A percentile compares a stretch with the other conserved stretches of the same genome.
phyloP scores from a whole-genome alignment of 768 basidiomycete species.

The Russula sp. region DNA sequence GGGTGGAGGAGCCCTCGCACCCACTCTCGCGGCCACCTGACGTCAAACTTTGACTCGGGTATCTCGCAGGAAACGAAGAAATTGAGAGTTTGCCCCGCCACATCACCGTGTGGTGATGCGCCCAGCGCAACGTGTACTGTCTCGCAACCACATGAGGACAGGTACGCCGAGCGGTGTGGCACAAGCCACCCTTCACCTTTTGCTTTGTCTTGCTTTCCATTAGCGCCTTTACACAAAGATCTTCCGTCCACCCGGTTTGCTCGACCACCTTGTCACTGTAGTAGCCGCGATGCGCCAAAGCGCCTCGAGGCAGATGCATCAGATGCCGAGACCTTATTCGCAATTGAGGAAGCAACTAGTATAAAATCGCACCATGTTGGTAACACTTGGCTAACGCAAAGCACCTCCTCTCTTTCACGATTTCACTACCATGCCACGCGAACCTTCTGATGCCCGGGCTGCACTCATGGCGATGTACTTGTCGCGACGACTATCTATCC shows the following conservation, averaged over 20 bases:
- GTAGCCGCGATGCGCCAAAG: neutral
- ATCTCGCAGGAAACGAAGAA: neutral
- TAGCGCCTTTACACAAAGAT: conserved; percentile 2
- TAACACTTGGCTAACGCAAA: neutral
- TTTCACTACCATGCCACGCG: conserved; percentile 19
- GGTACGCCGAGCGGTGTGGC: neutral
- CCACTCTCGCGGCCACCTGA: neutral
- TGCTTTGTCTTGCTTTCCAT: neutral
- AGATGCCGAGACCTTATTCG: conserved; percentile 8
- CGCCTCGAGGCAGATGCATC: conserved; percentile 19
- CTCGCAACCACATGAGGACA: neutral
- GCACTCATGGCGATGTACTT: conserved; percentile 29
- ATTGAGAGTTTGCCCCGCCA: neutral
- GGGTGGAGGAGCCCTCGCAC: too few species aligned
- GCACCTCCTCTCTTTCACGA: neutral
- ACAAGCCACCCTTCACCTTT: neutral
- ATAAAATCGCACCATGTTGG: conserved; percentile 6
- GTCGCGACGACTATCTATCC: conserved; percentile 22
- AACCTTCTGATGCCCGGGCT: conserved; percentile 32
- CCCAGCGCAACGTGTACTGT: neutral
- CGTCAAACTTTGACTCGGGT: neutral
- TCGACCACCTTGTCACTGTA: conserved; percentile 15
- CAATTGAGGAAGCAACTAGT: conserved; percentile 6
- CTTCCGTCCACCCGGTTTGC: conserved; percentile 7
- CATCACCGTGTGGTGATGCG: conserved; percentile 3